Percentiles rank a stretch among this genome's conserved stretches.
Evolutionary conservation across 805 yeast species (phyloP).

Genomic region (Danielozyma ontarioensis): DNA sequence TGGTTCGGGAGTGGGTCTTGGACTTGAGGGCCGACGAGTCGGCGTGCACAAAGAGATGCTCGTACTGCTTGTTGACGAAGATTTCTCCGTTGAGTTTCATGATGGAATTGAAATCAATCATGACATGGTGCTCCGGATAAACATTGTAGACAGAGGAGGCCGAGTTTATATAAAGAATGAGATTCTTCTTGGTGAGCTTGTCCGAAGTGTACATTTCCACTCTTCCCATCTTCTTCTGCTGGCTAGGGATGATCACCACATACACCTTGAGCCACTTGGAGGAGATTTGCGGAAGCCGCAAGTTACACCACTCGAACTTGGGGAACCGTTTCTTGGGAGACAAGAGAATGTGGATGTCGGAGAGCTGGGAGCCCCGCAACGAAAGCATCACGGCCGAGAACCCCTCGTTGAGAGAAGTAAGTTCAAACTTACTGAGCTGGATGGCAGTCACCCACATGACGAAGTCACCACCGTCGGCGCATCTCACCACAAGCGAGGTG

Average conservation of each 20-base stretch:
- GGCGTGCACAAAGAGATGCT: slow-evolving; percentile 24
- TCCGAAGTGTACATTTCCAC: slow-evolving; percentile 50
- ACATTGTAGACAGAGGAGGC: slow-evolving; percentile 48
- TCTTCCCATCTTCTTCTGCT: slow-evolving; percentile 42
- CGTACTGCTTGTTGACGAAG: slow-evolving; percentile 38
- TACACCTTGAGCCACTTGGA: slow-evolving; percentile 56
- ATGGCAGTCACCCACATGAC: slow-evolving; percentile 44
- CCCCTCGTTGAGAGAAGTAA: slow-evolving; percentile 51
- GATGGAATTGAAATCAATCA: slow-evolving; percentile 54
- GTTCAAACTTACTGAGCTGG: slow-evolving; percentile 53
- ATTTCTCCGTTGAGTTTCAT: slow-evolving; percentile 54
- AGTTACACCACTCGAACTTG: slow-evolving; percentile 57
- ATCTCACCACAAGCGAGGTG: slow-evolving; percentile 19
- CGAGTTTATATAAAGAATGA: slow-evolving; percentile 45
- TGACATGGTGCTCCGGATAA: slow-evolving; percentile 52
- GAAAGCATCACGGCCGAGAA: slow-evolving; percentile 63
- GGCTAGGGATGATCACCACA: slow-evolving; percentile 45
- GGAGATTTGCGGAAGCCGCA: slow-evolving; percentile 54
- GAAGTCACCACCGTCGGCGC: slow-evolving; percentile 16
- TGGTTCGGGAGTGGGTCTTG: slow-evolving; percentile 11
- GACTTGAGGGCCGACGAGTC: not conserved
- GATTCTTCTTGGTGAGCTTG: slow-evolving; percentile 44
- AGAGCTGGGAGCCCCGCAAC: slow-evolving; percentile 49
- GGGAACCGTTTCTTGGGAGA: slow-evolving; percentile 43
- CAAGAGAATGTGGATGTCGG: slow-evolving; percentile 55